phyloP scores from a whole-genome alignment of 2,329 filamentous ascomycete species.

The Cytospora paraplurivora region DNA sequence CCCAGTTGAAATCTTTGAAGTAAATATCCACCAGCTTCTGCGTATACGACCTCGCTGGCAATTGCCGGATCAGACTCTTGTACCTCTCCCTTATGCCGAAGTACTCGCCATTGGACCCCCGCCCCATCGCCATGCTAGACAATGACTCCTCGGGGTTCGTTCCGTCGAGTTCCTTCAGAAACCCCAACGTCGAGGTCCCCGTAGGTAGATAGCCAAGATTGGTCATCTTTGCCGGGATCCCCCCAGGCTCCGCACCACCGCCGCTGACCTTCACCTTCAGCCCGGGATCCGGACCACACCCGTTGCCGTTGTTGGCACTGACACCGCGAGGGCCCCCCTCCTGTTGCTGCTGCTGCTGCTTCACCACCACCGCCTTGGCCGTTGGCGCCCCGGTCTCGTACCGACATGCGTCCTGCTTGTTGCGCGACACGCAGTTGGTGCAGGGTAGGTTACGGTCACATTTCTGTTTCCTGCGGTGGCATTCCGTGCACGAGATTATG shows the following conservation, averaged over 20 bases:
- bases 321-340: constrained; percentile 15
- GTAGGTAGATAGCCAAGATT: constrained; percentile 58
- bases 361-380: constrained; percentile 39
- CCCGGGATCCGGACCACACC: neutral
- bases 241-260: constrained; percentile 34
- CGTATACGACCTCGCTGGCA: constrained; percentile 57
- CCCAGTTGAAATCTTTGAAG: constrained; percentile 61
- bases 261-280: constrained; percentile 10
- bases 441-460: constrained; percentile 63
- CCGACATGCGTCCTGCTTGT: constrained; percentile 56
- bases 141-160: constrained; percentile 36
- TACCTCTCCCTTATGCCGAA: constrained; percentile 57
- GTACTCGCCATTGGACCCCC: constrained; percentile 39
- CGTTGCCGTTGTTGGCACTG: neutral
- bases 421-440: constrained; percentile 59
- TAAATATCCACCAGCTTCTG: constrained; percentile 58
- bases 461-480: constrained; percentile 66
- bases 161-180: constrained; percentile 57
- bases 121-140: constrained; percentile 37
- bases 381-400: constrained; percentile 57
- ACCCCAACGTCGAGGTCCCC: constrained; percentile 53
- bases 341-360: neutral
- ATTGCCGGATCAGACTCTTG: constrained; percentile 58
- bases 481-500: constrained; percentile 66
- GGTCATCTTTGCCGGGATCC: constrained; percentile 46